Base-by-base conservation (phyloP, 345 rosid genomes). In the Eucalyptus cloeziana region DNA sequence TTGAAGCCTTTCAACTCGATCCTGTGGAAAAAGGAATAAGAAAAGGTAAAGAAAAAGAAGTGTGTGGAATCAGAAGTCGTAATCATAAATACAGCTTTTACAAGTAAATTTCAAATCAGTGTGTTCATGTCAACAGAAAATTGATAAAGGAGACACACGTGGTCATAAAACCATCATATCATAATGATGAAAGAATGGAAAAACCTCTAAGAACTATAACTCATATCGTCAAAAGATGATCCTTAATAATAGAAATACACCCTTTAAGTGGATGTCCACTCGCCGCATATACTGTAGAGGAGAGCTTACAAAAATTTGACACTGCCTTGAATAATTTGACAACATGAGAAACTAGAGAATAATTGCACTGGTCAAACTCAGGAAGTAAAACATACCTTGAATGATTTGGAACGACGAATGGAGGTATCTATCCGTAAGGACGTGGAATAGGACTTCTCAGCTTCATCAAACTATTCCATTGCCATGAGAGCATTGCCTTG, bases 401-500 rank as follows among this genome's bases (percentile, higher is more conserved):
- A 96, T 44, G 96, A 49, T 92, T 91, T 96, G 7, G 97, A 96
- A 87, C 94, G 95, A 71, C 94, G 93, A 89, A 96, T 89, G 5
- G 97, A 90, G 90, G 97, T 96, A 90, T 97, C 97, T 52, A 96
- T 92, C 71, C 91, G 91, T 86, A 95, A 87, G 91, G 96, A 93
- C 58, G 88, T 90, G 81, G 94, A 88, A 92, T 96, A 97, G 15
- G 96, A 94, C 90, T 92, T 93, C 91, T 96, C 94, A 6, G 98
- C 97, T 25, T 93, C 94, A 86, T 95, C 94, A 89, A 97, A 94
- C 87, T 93, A 91, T 88, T 91, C 94, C 93, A 94, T 9, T 47
- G 94, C 97, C 88, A 96, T 85, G 89, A 94, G 94, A 50, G 92
- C 93, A 95, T 97, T 96, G 89, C 99, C 99, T 92, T 96, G 95